Percentiles rank a stretch among this genome's conserved stretches.
These are phyloP conservation scores for Westerdykella ornata DNA, from an alignment of 2,329 filamentous ascomycete genomes.

Conservation along the genomic window DNA sequence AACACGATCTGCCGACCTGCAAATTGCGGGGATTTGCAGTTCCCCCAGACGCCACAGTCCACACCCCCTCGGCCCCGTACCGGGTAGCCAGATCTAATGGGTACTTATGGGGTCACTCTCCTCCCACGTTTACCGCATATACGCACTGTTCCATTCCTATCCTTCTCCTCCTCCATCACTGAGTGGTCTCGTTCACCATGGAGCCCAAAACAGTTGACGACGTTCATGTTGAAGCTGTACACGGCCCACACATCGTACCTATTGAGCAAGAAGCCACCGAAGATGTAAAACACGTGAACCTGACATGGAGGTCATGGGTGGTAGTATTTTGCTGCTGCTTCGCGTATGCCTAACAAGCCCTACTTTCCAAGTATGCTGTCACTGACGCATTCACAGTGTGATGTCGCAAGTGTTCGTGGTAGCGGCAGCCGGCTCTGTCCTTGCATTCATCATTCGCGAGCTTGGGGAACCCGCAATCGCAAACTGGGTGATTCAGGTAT, in stretches of 20 bases:
- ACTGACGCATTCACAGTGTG: conserved; percentile 22
- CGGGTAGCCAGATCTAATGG: too few relatives aligned
- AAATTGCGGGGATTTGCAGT: too few relatives aligned
- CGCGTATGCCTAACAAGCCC: conserved; percentile 16
- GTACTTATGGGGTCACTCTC: too few relatives aligned
- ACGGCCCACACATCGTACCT: conserved; percentile 17
- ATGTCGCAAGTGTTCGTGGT: conserved; percentile 53
- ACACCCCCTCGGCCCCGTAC: too few relatives aligned
- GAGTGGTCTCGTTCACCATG: too few relatives aligned
- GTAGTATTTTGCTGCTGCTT: conserved; percentile 49
- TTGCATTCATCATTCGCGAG: conserved; percentile 52
- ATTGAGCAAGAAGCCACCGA: conserved; percentile 26
- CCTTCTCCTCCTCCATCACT: too few relatives aligned
- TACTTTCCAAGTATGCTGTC: conserved; percentile 7
- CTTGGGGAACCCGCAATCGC: conserved; percentile 46
- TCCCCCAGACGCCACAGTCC: too few relatives aligned
- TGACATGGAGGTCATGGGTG: conserved; percentile 52
- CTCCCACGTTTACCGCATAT: too few relatives aligned
- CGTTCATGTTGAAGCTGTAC: conserved; percentile 4
- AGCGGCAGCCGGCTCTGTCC: conserved; percentile 50
- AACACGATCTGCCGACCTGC: too few relatives aligned
- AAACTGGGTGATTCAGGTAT: conserved; percentile 52
- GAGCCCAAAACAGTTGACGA: conserved; percentile 11
- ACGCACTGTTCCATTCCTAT: too few relatives aligned
- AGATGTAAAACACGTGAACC: conserved; percentile 38